Evolutionary conservation across 805 yeast species (phyloP).

Genomic region (Cyberlindnera euphorbiae): DNA sequence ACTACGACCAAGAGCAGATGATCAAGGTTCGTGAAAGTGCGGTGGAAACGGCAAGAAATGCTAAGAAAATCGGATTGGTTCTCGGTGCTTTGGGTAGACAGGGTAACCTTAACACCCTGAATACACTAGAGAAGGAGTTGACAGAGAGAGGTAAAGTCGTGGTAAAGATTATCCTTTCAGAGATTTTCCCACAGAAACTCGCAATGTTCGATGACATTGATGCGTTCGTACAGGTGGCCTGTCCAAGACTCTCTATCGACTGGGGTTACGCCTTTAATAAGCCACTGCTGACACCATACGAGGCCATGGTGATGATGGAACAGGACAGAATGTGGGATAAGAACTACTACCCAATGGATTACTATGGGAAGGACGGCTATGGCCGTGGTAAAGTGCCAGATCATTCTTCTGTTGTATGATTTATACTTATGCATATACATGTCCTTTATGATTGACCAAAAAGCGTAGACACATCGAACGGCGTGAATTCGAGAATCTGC

Average conservation of each 20-base stretch:
- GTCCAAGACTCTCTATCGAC: conserved; percentile 92
- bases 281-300: conserved; percentile 93
- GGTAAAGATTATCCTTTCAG: conserved; percentile 81
- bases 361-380: conserved; percentile 83
- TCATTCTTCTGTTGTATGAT: conserved; percentile 21
- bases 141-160: conserved; percentile 54
- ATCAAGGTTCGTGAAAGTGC: conserved; percentile 71
- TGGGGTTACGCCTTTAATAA: conserved; percentile 98
- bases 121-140: conserved; percentile 55
- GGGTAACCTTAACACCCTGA: conserved; percentile 78
- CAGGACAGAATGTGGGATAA: conserved; percentile 63
- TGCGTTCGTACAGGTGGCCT: conserved; percentile 95
- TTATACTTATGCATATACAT: neutral
- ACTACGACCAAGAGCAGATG: conserved; percentile 83
- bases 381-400: conserved; percentile 79
- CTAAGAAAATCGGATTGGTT: conserved; percentile 74
- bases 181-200: conserved; percentile 87
- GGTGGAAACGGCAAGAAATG: conserved; percentile 50
- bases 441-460: too few relatives aligned
- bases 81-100: conserved; percentile 95
- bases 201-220: conserved; percentile 92
- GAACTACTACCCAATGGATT: conserved; percentile 89
- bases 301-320: conserved; percentile 84
- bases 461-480: conserved; percentile 57
- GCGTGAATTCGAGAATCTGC: conserved; percentile 45